Base-by-base conservation (phyloP, 495 filamentous ascomycete species). In the Parathielavia appendiculata region DNA sequence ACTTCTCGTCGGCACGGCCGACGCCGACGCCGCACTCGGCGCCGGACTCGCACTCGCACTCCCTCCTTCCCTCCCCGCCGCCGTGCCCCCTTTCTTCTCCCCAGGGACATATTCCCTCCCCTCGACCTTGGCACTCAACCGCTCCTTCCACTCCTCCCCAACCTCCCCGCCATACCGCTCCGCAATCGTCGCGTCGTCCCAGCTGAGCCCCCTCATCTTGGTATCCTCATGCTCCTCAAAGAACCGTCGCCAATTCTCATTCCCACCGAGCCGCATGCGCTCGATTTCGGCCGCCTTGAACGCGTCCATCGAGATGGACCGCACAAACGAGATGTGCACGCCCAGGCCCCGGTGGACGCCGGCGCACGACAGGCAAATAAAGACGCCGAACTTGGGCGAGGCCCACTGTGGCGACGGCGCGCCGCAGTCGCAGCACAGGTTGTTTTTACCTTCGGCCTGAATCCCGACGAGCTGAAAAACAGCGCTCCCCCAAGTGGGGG, bases 271-370 rank as follows among this genome's bases (percentile, higher is more conserved):
- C 26, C 88, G 80, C 91, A 97, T 95, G 62, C 91, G 85, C 70
- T 85, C 81, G 59, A 95, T 89, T 69, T 96, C 91, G 56, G 77
- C 76, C 61, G 82, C 81, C 70, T 98, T 98, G 77, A 98, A 97
- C 57, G 89, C 88, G 78, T 98, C 93, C 93, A 98, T 98, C 47
- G 89, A 95, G 62, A 97, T 90, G 58, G 84, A 89, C 61, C 93
- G 87, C 54, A 98, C 90, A 75, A 98, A 98, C 68, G 91, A 96
- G 67, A 98, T 96, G 77, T 98, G 93, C 30, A 98, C 93, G 52
- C 93, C 93, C 16, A 98, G 82, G 4, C 90, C 89, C 63, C 93
- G 88, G 76, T 98, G 93, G 30, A 91, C 89, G 61, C 93, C 93
- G 49, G 93, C 93, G 76, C 93, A 98, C 59, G 85, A 89, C 44